These are phyloP conservation scores for Ceratobasidium sp. DNA, from an alignment of 1,284 basidiomycete species.

Conservation along the genomic window DNA sequence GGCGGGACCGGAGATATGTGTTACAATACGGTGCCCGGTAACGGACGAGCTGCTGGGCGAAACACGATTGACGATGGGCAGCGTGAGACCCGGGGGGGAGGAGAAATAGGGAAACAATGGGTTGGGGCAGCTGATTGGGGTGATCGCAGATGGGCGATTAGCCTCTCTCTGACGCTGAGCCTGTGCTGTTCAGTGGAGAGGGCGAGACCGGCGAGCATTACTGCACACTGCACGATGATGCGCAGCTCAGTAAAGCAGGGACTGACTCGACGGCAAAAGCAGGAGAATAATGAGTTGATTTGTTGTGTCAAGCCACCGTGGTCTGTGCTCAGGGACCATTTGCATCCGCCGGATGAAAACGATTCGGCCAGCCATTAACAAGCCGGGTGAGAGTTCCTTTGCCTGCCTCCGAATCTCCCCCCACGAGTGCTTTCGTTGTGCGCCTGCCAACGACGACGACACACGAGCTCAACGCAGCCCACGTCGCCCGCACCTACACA, in stretches of 20 bases:
- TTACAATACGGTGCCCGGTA: neutral
- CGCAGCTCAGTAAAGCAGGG: neutral
- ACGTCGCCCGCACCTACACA: conserved; percentile 29
- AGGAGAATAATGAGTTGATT: neutral
- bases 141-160: neutral
- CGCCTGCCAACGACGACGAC: conserved; percentile 42
- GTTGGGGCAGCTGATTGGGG: neutral
- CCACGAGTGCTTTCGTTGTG: conserved; percentile 41
- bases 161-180: neutral
- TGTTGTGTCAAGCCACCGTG: conserved; percentile 19
- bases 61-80: conserved; percentile 13
- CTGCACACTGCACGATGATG: neutral
- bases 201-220: conserved; percentile 9
- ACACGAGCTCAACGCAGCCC: conserved; percentile 36
- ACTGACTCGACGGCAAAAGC: conserved; percentile 11
- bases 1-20: conserved; percentile 1
- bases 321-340: neutral
- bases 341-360: conserved; percentile 20
- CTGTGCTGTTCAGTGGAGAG: conserved; percentile 15
- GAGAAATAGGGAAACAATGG: conserved; percentile 9
- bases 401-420: conserved; percentile 21
- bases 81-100: neutral
- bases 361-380: conserved; percentile 5
- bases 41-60: neutral
- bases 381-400: neutral